phyloP scores from a whole-genome alignment of 345 rosid species.

The Microthlaspi erraticum region DNA sequence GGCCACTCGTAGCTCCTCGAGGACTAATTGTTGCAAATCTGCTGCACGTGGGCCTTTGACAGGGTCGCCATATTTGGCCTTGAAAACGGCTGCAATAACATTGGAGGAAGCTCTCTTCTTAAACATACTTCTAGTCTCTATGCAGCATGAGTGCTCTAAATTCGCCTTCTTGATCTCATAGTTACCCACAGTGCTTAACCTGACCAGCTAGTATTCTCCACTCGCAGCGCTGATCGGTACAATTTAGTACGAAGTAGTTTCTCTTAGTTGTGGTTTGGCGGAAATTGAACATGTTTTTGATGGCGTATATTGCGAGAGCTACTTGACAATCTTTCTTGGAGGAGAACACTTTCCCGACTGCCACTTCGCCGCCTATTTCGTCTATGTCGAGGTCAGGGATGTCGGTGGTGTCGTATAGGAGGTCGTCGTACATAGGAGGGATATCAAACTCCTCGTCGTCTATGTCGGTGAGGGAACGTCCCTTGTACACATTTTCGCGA shows the following conservation, averaged over 20 bases:
- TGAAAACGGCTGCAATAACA: background rate
- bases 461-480: no score
- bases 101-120: background rate
- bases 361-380: no score
- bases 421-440: no score
- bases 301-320: background rate
- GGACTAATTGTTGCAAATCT: background rate
- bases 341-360: no score
- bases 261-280: background rate
- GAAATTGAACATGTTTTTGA: background rate
- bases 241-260: background rate
- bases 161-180: background rate
- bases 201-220: background rate
- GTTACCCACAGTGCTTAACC: background rate
- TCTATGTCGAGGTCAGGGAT: no score
- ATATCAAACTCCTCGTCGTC: no score
- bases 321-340: background rate
- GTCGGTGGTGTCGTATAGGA: no score
- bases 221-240: rapidly evolving
- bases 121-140: background rate
- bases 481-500: no score
- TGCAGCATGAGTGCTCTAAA: background rate
- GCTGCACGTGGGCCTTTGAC: rapidly evolving
- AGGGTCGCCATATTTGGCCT: background rate
- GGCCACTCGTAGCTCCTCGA: background rate